Base-by-base conservation (phyloP, 306 rosid genomes). In the Abrus pulchellus region DNA sequence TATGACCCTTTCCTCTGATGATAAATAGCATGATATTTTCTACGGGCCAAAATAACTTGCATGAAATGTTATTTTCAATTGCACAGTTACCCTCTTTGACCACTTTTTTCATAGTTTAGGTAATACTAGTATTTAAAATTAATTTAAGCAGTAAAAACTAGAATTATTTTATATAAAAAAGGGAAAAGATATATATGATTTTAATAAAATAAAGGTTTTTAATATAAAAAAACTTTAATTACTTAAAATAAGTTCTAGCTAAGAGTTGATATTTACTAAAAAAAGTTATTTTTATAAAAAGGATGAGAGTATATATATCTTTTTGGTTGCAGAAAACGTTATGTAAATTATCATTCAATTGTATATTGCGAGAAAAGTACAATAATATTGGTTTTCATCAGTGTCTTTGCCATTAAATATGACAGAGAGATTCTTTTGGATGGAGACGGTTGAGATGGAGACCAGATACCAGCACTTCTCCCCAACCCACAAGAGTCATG, bases 391-490 rank as follows among this genome's bases (percentile, higher is more conserved):
- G 6, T 55, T 71, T 62, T 40, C 53, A 6, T 81, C 7, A 45
- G 33, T 68, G 77, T 2, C 49, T 32, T 45, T 56, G 64, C 33
- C 38, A 81, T 72, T 77, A 80, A 73, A 80, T 66, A 64, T 67
- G 81, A 83, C 52, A 49, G 69, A 59, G 80, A 57, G 83, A 86
- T 86, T 86, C 66, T 76, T 76, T 40, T 44, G 59, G 80, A 81
- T 72, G 74, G 62, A 77, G 79, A 69, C 82, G 7, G 72, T 48
- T 47, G 65, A 48, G 81, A 85, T 77, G 48, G 79, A 78, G 83
- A 77, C 53, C 84, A 63, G 11, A 68, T 68, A 47, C 67, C 68
- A 72, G 41, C 60, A 55, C 48, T 76, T 47, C 47, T 66, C 80
- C 70, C 77, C 78, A 83, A 59, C 66, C 57, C 74, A 68, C 69